These are phyloP conservation scores for Termitomyces sp. DNA, from an alignment of 768 basidiomycete genomes.

Conservation along the genomic window DNA sequence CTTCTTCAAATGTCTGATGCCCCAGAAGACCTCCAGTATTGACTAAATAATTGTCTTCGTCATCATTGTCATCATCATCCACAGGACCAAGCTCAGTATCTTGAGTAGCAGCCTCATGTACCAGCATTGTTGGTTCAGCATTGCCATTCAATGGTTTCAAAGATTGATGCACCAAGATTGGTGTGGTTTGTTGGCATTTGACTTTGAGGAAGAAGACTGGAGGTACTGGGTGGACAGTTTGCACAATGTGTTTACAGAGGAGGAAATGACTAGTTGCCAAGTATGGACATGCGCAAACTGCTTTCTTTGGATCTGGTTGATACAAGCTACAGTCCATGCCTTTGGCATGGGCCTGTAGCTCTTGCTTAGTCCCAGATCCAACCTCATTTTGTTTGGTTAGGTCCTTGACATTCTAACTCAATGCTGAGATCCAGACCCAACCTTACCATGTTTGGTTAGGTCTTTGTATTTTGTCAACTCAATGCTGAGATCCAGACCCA, in stretches of 20 bases:
- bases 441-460: too few relatives aligned
- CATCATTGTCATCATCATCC: neutral
- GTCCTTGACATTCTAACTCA: too few relatives aligned
- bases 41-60: neutral
- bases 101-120: neutral
- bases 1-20: neutral
- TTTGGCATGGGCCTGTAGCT: too few relatives aligned
- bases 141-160: neutral
- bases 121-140: neutral
- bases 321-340: too few relatives aligned
- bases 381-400: too few relatives aligned
- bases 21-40: neutral
- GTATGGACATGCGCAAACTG: slow-evolving; percentile 24
- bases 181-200: neutral
- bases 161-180: neutral
- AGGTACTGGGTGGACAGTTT: slow-evolving; percentile 18
- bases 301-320: neutral
- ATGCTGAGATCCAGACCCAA: too few relatives aligned
- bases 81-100: neutral
- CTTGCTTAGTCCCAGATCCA: too few relatives aligned
- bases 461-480: too few relatives aligned
- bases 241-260: slow-evolving; percentile 27
- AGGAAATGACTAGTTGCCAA: slow-evolving; percentile 22
- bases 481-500: too few relatives aligned
- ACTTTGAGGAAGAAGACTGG: slow-evolving; percentile 18